Evolutionary conservation across 1,284 basidiomycete species (phyloP).

Genomic region (Neolentinus lepideus): DNA sequence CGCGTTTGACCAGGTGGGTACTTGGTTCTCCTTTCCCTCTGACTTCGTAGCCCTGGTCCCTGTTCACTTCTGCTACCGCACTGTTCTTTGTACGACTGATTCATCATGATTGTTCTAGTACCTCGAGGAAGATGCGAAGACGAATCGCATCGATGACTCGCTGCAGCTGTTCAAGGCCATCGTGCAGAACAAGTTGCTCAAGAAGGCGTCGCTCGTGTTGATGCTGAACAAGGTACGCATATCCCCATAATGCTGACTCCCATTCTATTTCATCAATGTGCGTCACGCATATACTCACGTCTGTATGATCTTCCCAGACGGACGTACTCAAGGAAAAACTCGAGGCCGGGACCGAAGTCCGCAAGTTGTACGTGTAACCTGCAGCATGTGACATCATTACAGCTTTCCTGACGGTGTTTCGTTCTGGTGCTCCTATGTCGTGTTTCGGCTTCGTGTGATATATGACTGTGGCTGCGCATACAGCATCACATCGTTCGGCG

Average conservation of each 20-base stretch:
- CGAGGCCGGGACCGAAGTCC: constrained; percentile 52
- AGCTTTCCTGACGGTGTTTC: constrained; percentile 4
- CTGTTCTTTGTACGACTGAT: constrained; percentile 5
- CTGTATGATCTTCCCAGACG: constrained; percentile 32
- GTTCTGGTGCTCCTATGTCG: no score
- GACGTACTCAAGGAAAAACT: constrained; percentile 65
- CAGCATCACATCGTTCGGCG: constrained; percentile 76
- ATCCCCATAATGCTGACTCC: no score
- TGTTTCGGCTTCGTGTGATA: background rate
- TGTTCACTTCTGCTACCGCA: constrained; percentile 1
- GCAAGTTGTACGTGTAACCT: constrained; percentile 35
- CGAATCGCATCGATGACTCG: constrained; percentile 75
- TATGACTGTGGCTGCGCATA: no score
- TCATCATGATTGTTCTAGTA: constrained; percentile 36
- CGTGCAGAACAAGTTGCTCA: constrained; percentile 67
- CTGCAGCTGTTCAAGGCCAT: constrained; percentile 68
- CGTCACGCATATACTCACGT: background rate
- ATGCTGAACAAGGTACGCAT: constrained; percentile 64
- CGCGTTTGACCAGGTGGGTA: constrained; percentile 69
- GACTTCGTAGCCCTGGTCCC: background rate
- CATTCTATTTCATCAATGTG: no score
- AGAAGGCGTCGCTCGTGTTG: constrained; percentile 64
- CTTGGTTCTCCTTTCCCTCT: background rate
- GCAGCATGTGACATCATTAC: constrained; percentile 38
- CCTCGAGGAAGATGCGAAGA: constrained; percentile 70